Base-by-base conservation (phyloP, 1,139 yeast species). In the Protomyces gravidus region DNA sequence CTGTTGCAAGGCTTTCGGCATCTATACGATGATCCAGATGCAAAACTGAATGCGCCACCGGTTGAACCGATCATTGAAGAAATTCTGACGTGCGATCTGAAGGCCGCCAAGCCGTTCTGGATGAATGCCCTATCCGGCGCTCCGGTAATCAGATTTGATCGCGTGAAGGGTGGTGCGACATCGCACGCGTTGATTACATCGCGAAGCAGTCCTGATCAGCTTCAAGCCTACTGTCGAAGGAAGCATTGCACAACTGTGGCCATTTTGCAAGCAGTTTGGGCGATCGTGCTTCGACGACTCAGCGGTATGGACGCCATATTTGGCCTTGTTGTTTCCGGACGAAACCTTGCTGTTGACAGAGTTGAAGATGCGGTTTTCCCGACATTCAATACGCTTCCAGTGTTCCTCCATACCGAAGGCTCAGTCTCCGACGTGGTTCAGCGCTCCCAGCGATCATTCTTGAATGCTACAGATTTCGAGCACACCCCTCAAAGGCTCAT, bases 371-470 rank as follows among this genome's bases (percentile, higher is more conserved):
- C 61, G 5, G 49, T 53, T 7, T 67, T 65, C 19, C 68, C 68
- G 5, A 27, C 63, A 39, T 66, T 66, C 48, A 66, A 66, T 27
- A 64, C 67, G 9, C 39, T 66, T 1, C 68, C 68, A 5, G 13
- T 64, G 11, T 55, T 61, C 5, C 23, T 63, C 11, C 40, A 55
- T 11, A 27, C 62, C n/a, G 15, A 11, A 6, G 45, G 17, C n/a
- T 2, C 58, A 1, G 32, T 48, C 23, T 15, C 39, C 23, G 61
- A 47, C n/a, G 27, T 65, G 9, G 50, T 52, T 11, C 19, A 9
- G 2, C 9, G 28, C 2, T 30, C 63, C 13, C 67, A 65, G 32
- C n/a, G 23, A 6, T 45, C 50, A 13, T 60, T 57, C 11, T 51
- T 63, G 3, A 13, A 33, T 3, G 25, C 63, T 5, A 5, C 58